These are phyloP conservation scores for Ganoderma boninense DNA, from an alignment of 1,284 basidiomycete genomes.

Conservation along the genomic window DNA sequence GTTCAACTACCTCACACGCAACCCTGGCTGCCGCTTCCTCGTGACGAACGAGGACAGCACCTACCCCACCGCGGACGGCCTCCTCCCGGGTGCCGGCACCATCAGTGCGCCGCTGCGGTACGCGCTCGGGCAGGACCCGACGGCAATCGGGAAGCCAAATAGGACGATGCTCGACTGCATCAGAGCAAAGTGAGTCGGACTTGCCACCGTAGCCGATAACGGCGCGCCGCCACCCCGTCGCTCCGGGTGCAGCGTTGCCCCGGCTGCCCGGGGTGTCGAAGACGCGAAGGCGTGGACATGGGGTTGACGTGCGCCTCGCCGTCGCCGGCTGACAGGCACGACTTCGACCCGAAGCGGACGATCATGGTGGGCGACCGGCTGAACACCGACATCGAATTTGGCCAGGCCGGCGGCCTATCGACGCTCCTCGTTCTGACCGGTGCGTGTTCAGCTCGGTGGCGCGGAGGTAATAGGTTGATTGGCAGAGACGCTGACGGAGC, in stretches of 20 bases:
- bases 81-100: conserved; percentile 88
- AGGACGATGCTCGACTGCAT: conserved; percentile 96
- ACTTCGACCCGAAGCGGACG: conserved; percentile 86
- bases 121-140: conserved; percentile 76
- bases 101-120: conserved; percentile 86
- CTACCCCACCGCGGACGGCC: conserved; percentile 83
- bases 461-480: background rate
- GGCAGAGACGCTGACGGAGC: background rate
- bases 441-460: conserved; percentile 37
- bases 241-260: background rate
- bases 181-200: conserved; percentile 82
- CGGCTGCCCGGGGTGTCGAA: background rate
- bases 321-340: conserved; percentile 58
- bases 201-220: no score
- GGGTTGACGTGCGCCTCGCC: conserved; percentile 2
- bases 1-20: conserved; percentile 87
- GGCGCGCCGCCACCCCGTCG: background rate
- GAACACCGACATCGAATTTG: conserved; percentile 95
- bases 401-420: conserved; percentile 83
- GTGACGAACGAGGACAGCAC: conserved; percentile 95
- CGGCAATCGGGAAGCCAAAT: conserved; percentile 92
- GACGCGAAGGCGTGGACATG: background rate
- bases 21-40: conserved; percentile 87
- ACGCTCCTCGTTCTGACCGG: conserved; percentile 96
- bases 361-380: conserved; percentile 97